Conservation (phyloP, 768 basidiomycete species). For the Pleurotus sapidus region DNA sequence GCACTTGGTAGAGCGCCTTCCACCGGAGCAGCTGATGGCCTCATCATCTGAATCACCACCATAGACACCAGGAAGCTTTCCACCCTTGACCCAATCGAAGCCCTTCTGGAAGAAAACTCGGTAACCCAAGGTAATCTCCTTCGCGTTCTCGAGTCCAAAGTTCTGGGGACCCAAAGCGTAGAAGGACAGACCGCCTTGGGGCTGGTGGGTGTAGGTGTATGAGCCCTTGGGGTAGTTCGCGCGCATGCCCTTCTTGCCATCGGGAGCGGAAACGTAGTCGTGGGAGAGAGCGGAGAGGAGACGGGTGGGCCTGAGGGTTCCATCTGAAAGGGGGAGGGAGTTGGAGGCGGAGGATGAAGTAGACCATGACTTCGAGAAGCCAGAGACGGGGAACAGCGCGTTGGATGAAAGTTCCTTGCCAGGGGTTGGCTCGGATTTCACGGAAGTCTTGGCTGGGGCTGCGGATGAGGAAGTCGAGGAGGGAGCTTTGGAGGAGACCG, state of each 20-base stretch:
- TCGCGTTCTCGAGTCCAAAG: conserved; percentile 56
- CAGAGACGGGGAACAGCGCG: conserved; percentile 40
- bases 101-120: conserved; percentile 61
- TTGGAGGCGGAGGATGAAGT: conserved; percentile 33
- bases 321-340: conserved; percentile 39
- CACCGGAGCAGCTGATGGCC: conserved; percentile 61
- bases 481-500: conserved; percentile 4
- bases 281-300: conserved; percentile 34
- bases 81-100: conserved; percentile 65
- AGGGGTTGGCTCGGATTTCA: conserved; percentile 11
- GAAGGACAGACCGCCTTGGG: conserved; percentile 65
- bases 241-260: conserved; percentile 50
- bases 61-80: conserved; percentile 72
- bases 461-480: conserved; percentile 2
- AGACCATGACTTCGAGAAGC: conserved; percentile 40
- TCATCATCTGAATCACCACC: conserved; percentile 50
- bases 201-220: conserved; percentile 43
- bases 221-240: conserved; percentile 57
- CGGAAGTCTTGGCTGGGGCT: conserved; percentile 11
- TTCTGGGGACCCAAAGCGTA: conserved; percentile 57
- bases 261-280: conserved; percentile 41
- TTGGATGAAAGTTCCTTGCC: conserved; percentile 13
- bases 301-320: conserved; percentile 40
- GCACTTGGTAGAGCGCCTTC: conserved; percentile 52
- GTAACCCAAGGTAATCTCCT: conserved; percentile 63